A percentile compares a stretch with the other conserved stretches of the same genome.
Evolutionary conservation across 176 grass and related monocot species (phyloP).

Genomic region (Paspalum vaginatum): DNA sequence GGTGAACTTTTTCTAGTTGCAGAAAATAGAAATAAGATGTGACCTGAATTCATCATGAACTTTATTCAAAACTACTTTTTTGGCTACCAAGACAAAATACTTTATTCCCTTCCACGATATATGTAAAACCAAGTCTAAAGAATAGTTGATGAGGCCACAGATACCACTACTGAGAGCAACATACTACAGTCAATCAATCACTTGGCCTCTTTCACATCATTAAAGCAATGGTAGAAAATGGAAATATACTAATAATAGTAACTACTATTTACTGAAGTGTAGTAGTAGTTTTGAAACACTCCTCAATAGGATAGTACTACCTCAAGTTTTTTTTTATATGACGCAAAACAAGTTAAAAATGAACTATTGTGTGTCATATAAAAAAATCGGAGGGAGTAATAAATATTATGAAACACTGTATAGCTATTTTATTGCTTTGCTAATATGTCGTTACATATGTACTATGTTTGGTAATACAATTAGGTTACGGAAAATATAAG

Average conservation of each 20-base stretch:
- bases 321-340: too few relatives aligned
- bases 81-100: background rate
- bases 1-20: constrained; percentile 1
- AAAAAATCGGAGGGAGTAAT: too few relatives aligned
- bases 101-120: background rate
- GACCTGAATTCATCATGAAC: background rate
- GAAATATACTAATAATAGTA: background rate
- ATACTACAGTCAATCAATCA: background rate
- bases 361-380: too few relatives aligned
- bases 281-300: background rate
- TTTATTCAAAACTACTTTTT: background rate
- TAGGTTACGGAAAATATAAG: background rate
- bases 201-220: too few relatives aligned
- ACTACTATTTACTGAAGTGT: background rate
- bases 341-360: too few relatives aligned
- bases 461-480: background rate
- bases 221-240: background rate
- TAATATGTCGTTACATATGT: background rate
- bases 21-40: background rate
- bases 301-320: background rate
- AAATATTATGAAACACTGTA: background rate
- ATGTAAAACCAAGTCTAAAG: background rate
- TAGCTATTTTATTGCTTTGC: background rate
- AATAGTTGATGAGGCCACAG: background rate
- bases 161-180: background rate